Conservation (phyloP, 441 rosid species). For the Syzygium malaccense region DNA sequence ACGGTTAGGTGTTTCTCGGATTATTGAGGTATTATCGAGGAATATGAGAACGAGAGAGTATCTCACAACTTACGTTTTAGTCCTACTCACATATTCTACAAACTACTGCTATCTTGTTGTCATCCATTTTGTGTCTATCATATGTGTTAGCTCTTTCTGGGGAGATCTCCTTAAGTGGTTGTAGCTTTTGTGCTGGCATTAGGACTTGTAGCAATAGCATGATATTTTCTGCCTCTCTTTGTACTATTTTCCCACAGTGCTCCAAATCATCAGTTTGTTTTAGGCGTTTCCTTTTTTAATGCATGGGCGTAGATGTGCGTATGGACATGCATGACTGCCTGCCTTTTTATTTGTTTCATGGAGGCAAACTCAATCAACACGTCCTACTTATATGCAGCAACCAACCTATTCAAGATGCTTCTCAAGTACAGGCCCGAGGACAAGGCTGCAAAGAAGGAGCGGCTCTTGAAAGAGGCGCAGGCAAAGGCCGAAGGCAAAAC, state of each 20-base stretch:
- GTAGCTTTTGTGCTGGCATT: background rate
- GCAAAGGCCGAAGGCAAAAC: constrained; percentile 20
- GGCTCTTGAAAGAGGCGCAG: constrained; percentile 19
- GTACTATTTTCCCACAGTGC: background rate
- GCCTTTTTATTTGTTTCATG: background rate
- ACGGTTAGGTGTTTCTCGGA: background rate
- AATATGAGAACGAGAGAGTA: background rate
- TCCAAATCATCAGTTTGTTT: background rate
- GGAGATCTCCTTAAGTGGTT: background rate
- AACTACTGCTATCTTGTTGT: background rate
- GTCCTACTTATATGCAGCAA: constrained; percentile 4
- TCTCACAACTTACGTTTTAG: background rate
- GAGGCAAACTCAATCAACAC: background rate
- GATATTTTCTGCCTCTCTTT: background rate
- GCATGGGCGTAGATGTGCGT: background rate
- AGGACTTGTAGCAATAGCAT: background rate
- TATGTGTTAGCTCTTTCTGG: background rate
- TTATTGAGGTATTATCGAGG: background rate
- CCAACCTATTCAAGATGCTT: constrained; percentile 13
- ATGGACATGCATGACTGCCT: background rate
- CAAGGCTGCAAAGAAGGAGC: constrained; percentile 21
- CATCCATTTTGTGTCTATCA: background rate
- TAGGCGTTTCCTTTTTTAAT: background rate
- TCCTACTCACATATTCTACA: background rate
- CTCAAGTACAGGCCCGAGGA: constrained; percentile 22